Percentiles rank a stretch among this genome's conserved stretches.
Conservation (phyloP, 176 grass and related monocot species). For the Eleusine coracana region DNA sequence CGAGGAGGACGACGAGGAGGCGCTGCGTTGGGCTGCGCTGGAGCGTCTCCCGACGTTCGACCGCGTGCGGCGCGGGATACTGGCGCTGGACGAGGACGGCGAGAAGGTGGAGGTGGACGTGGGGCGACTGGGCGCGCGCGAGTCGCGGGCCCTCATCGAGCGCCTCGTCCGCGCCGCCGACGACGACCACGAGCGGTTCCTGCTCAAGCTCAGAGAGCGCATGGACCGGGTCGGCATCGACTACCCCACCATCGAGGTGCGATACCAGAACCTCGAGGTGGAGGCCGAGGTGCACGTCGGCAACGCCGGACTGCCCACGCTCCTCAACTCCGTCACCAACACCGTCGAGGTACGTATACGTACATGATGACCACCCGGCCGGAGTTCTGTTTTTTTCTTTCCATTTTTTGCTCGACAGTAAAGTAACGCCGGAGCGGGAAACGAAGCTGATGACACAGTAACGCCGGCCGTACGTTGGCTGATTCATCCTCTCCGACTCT, state of each 20-base stretch:
- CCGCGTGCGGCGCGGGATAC: conserved; percentile 61
- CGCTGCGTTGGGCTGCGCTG: conserved; percentile 88
- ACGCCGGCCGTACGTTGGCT: too few relatives aligned
- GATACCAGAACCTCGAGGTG: conserved; percentile 60
- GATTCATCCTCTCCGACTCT: too few relatives aligned
- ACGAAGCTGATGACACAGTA: background rate
- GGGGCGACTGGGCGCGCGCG: conserved; percentile 44
- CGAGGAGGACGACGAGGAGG: conserved; percentile 92
- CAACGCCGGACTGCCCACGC: conserved; percentile 60
- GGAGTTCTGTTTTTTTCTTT: too few relatives aligned
- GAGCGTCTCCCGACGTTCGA: conserved; percentile 85
- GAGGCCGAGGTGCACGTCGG: conserved; percentile 67
- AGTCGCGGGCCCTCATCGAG: conserved; percentile 66
- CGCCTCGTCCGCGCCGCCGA: conserved; percentile 67
- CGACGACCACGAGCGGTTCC: conserved; percentile 79
- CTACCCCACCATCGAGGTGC: conserved; percentile 80
- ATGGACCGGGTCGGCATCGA: conserved; percentile 82
- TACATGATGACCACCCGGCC: too few relatives aligned
- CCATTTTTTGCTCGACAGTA: background rate
- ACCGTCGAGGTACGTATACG: conserved; percentile 57
- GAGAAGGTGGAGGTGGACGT: conserved; percentile 63
- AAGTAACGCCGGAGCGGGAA: conserved; percentile 9
- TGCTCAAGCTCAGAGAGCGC: conserved; percentile 78
- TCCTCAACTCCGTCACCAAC: conserved; percentile 75
- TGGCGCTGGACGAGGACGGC: conserved; percentile 39